Base-by-base conservation (phyloP, 495 filamentous ascomycete species). In the Aspergillus bertholletiae region DNA sequence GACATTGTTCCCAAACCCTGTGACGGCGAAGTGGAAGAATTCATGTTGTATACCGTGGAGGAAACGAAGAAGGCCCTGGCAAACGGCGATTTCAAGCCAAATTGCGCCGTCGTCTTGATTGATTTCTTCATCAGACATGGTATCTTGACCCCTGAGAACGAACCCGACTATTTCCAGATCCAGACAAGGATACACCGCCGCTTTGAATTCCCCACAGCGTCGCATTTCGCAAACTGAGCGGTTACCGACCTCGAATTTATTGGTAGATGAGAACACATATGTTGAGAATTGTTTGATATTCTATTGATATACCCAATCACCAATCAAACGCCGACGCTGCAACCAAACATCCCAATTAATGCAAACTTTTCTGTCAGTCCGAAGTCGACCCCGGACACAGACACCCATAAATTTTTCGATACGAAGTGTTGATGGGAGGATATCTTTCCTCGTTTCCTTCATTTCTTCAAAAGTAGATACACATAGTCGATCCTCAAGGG, bases 391-490 rank as follows among this genome's bases (percentile, higher is more conserved):
- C 7, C 21, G 54, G 37, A 50, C 39, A 35, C 21, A 24, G 18
- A 40, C 20, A 41, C 8, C 41, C 43, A 47, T 34, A 39, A 5
- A 52, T 21, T 20, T 37, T 32, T 28, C 23, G 20, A 40, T 44
- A 43, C n/a, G 17, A 43, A 7, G 17, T 12, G n/a, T 27, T 9
- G 30, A 48, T 41, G 22, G 30, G 28, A 53, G 18, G 44, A 35
- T 44, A 22, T 21, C 13, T 30, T 12, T 18, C 9, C 26, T 28
- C 26, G 26, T 28, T 17, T 32, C 41, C 44, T 54, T 70, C 80
- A 96, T 84, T 91, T 93, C 85, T 96, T 97, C 51, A 92, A 75
- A 32, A 97, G 80, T 55, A 99, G 79, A 70, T 97, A 99, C 43
- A 96, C 83, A 66, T 97, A 85, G 70, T 97, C 94, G 57, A 96